phyloP scores from a whole-genome alignment of 805 yeast genomes.

The Ogataea degrootiae region DNA sequence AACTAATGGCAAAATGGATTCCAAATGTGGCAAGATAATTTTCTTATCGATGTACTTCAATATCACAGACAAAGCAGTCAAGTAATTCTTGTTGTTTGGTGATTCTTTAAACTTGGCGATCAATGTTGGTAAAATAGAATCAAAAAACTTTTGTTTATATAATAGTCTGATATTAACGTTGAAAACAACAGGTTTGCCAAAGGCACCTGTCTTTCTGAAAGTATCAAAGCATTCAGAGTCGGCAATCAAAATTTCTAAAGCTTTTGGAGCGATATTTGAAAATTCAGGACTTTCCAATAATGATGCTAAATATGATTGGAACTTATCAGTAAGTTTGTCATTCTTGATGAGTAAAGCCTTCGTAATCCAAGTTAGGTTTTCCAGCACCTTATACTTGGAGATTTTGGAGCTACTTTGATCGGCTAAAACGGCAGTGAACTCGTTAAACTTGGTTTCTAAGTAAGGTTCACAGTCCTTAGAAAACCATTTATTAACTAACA shows the following conservation, averaged over 20 bases:
- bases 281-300: slow-evolving; percentile 29
- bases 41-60: slow-evolving; percentile 59
- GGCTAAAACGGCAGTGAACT: neutral
- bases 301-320: slow-evolving; percentile 31
- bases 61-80: slow-evolving; percentile 64
- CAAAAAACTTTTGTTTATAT: slow-evolving; percentile 78
- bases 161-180: slow-evolving; percentile 60
- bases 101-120: slow-evolving; percentile 40
- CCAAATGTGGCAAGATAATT: slow-evolving; percentile 61
- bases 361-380: slow-evolving; percentile 61
- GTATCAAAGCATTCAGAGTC: slow-evolving; percentile 59
- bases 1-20: slow-evolving; percentile 64
- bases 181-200: slow-evolving; percentile 28
- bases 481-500: slow-evolving; percentile 56
- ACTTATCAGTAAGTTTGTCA: slow-evolving; percentile 35
- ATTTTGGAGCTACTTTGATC: slow-evolving; percentile 4
- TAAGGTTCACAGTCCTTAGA: slow-evolving; percentile 3
- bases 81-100: slow-evolving; percentile 42
- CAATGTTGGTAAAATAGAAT: slow-evolving; percentile 50
- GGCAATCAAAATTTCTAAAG: slow-evolving; percentile 61
- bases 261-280: slow-evolving; percentile 43
- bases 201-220: slow-evolving; percentile 28
- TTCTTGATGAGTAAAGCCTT: slow-evolving; percentile 65
- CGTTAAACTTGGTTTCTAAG: slow-evolving; percentile 10
- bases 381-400: slow-evolving; percentile 35